Conservation (phyloP, 805 yeast genomes). For the Hanseniaspora hatyaiensis region DNA sequence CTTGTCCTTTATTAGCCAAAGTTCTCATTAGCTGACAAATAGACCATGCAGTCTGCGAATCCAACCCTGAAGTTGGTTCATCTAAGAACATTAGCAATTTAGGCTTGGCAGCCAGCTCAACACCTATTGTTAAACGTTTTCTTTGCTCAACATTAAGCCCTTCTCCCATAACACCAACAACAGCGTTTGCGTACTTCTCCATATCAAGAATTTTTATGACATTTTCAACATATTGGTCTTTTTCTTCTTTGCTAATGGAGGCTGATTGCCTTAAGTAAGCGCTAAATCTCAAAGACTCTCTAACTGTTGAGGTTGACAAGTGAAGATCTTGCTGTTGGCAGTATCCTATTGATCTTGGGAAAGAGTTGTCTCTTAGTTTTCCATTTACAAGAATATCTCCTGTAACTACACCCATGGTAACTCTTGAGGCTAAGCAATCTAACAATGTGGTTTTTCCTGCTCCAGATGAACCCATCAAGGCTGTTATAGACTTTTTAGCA, state of each 20-base stretch:
- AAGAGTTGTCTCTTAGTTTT: slow-evolving; percentile 39
- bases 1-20: slow-evolving; percentile 51
- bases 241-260: slow-evolving; percentile 38
- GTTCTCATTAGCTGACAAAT: slow-evolving; percentile 46
- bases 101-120: slow-evolving; percentile 53
- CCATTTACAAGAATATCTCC: slow-evolving; percentile 55
- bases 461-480: slow-evolving; percentile 62
- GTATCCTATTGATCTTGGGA: slow-evolving; percentile 49
- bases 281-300: slow-evolving; percentile 54
- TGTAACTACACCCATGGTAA: slow-evolving; percentile 51
- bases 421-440: slow-evolving; percentile 53
- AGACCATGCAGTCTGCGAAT: slow-evolving; percentile 49
- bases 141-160: slow-evolving; percentile 53
- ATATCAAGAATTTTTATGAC: slow-evolving; percentile 52
- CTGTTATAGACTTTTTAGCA: slow-evolving; percentile 64
- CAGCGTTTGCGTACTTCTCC: slow-evolving; percentile 53
- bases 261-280: slow-evolving; percentile 54
- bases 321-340: slow-evolving; percentile 67
- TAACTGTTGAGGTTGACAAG: slow-evolving; percentile 49
- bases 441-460: slow-evolving; percentile 66
- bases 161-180: slow-evolving; percentile 57
- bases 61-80: slow-evolving; percentile 58
- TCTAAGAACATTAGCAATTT: slow-evolving; percentile 45
- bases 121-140: slow-evolving; percentile 50
- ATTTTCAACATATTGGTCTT: slow-evolving; percentile 49